phyloP scores from a whole-genome alignment of 257 asterid species.

The Vinca minor region DNA sequence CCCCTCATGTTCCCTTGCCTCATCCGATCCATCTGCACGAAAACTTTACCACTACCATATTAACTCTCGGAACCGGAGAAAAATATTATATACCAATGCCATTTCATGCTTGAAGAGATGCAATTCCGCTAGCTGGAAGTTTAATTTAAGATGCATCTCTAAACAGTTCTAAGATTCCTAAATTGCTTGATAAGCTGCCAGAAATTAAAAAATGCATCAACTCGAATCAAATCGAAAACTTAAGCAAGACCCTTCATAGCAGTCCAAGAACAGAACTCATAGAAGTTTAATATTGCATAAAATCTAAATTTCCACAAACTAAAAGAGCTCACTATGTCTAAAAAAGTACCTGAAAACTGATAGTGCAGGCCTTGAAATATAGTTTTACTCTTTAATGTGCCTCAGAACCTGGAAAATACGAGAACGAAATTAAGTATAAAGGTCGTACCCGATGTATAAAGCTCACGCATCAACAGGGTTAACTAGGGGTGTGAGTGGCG shows the following conservation, averaged over 20 bases:
- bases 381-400: neutral
- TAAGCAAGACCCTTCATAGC: neutral
- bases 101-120: neutral
- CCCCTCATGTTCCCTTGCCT: slow-evolving; percentile 1
- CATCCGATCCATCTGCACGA: slow-evolving; percentile 10
- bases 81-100: neutral
- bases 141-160: neutral
- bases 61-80: no score
- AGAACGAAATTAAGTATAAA: no score
- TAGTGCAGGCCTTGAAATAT: neutral
- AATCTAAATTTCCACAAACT: no score
- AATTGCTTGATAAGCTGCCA: neutral
- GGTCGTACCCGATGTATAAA: no score
- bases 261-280: neutral
- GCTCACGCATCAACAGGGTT: no score
- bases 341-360: slow-evolving; percentile 1
- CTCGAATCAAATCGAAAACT: no score
- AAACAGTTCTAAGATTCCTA: neutral
- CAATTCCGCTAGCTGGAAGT: neutral
- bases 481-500: no score
- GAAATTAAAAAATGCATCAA: neutral
- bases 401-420: neutral
- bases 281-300: neutral
- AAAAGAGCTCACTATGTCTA: neutral
- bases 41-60: no score